Evolutionary conservation across 495 filamentous ascomycete species (phyloP), one percentile per base, ranked within the genome.

Genomic region (Penicillium lagena): DNA sequence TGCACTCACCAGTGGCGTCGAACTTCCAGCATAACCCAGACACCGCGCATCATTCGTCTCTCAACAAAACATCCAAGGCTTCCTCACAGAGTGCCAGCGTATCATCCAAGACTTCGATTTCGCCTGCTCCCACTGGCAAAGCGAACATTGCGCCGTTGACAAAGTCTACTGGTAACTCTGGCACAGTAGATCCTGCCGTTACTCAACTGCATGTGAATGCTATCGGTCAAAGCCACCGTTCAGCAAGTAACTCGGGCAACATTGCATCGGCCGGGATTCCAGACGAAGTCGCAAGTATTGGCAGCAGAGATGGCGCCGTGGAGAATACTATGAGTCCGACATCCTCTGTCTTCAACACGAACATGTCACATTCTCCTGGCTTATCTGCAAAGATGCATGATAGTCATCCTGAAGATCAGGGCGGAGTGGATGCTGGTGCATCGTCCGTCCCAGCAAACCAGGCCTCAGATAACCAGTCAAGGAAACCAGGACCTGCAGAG

Each of bases 181-280:
- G 63, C 28, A 55, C 59, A 27, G 62, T 54, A 28, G 65, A 70
- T 45, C 64, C 70, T 12, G 56, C 68, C 7, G 56, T 83, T 32
- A 79, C 74, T 9, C 75, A 82, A 22, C 56, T 81, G 12, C 75
- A 79, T 52, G 73, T 77, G 17, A 81, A 66, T 50, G 79, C 72
- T 13, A 61, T 79, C 35, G 76, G 80, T 30, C 50, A 50, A 7
- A 37, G 65, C 9, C 68, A 64, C 13, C 60, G 48, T 15, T 59
- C 61, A 5, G 55, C 66, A 15, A 60, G 64, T 35, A 71, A 62
- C 46, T 61, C 65, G 13, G 31, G 57, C 33, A 70, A 62, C 44
- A 42, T 50, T 12, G 47, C 65, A 9, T 47, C 57, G 4, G 57
- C 60, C 29, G 57, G 52, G 10, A 17, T 57, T 17, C 59, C 63